A percentile compares a stretch with the other conserved stretches of the same genome.
These are phyloP conservation scores for Petunia axillaris DNA, from an alignment of 257 asterid species.

Conservation along the genomic window DNA sequence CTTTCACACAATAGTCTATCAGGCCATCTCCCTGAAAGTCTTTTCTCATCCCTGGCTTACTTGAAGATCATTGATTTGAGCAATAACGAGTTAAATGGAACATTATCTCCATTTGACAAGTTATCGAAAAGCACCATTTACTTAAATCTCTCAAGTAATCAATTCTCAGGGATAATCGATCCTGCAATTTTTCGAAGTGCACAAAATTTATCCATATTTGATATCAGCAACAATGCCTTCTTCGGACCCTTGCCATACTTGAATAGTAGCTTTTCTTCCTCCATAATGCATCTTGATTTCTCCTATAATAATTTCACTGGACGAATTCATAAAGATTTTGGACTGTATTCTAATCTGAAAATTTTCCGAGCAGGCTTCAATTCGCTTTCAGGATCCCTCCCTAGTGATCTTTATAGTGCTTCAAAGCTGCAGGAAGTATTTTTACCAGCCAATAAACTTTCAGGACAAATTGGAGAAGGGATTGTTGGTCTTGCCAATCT, in stretches of 20 bases:
- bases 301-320: conserved; percentile 20
- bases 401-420: conserved; percentile 15
- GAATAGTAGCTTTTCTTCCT: conserved; percentile 10
- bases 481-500: conserved; percentile 23
- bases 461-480: not conserved
- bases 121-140: too few species aligned
- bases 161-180: not conserved
- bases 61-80: too few species aligned
- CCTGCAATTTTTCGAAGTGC: not conserved
- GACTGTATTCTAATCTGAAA: conserved; percentile 19
- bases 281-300: conserved; percentile 7
- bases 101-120: too few species aligned
- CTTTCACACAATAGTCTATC: too few species aligned
- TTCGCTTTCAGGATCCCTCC: conserved; percentile 16
- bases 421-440: conserved; percentile 6
- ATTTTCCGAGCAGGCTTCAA: conserved; percentile 26
- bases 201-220: not conserved
- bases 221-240: conserved; percentile 27
- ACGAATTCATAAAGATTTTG: not conserved
- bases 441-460: conserved; percentile 14
- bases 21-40: too few species aligned
- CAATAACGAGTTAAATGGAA: too few species aligned
- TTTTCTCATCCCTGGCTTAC: too few species aligned
- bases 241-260: conserved; percentile 9
- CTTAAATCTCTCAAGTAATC: conserved; percentile 12